Evolutionary conservation across 305 asterid genomes (phyloP).

Genomic region (Nicotiana rustica): DNA sequence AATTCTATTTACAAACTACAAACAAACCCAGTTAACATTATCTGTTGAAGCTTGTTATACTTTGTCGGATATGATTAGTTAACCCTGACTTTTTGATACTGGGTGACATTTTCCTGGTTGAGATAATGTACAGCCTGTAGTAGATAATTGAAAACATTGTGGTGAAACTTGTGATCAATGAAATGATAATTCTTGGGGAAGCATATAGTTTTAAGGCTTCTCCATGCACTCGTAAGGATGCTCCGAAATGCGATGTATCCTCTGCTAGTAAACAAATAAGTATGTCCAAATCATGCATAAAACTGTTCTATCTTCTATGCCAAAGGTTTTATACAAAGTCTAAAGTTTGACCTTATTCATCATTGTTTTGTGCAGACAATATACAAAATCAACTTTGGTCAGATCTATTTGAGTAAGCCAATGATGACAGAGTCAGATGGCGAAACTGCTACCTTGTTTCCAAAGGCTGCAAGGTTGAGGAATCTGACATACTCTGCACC

Average conservation of each 20-base stretch:
- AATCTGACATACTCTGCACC: conserved; percentile 98
- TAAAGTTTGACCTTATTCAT: conserved; percentile 11
- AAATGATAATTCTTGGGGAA: not conserved
- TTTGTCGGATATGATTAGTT: not conserved
- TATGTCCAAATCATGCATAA: not conserved
- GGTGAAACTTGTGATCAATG: conserved; percentile 12
- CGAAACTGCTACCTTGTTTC: conserved; percentile 97
- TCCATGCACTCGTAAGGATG: not conserved
- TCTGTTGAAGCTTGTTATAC: not conserved
- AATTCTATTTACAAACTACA: not conserved
- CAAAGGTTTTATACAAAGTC: not conserved
- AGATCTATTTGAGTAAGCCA: conserved; percentile 96
- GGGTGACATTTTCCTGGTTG: conserved; percentile 12
- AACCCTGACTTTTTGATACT: not conserved
- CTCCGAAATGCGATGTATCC: not conserved
- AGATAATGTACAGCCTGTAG: not conserved
- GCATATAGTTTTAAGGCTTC: not conserved
- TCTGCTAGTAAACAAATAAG: conserved; percentile 7
- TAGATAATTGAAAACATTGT: not conserved
- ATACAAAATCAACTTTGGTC: conserved; percentile 91
- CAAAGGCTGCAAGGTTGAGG: conserved; percentile 98
- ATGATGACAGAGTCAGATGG: conserved; percentile 99
- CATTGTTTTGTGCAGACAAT: conserved; percentile 68
- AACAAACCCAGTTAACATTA: not conserved
- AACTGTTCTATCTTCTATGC: not conserved